A percentile compares a stretch with the other conserved stretches of the same genome.
Conservation (phyloP, 78 protist species). For the Protostelium mycophagum region DNA sequence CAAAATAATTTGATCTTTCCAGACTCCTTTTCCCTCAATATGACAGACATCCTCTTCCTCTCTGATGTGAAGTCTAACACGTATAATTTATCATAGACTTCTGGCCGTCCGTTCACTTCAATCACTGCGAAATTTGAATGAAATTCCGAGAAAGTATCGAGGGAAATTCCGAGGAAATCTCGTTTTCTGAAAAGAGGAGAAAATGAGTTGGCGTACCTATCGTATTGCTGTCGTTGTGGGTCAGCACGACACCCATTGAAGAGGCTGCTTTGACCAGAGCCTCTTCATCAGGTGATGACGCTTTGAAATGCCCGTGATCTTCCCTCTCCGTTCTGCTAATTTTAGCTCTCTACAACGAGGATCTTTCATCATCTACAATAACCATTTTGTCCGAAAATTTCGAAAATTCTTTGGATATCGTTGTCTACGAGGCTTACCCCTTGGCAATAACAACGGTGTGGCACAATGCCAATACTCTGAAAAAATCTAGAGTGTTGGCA, state of each 20-base stretch:
- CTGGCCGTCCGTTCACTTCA: conserved; percentile 5
- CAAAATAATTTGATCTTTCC: conserved; percentile 23
- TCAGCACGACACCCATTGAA: conserved; percentile 62
- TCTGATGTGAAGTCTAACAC: conserved; percentile 71
- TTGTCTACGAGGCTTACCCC: not conserved
- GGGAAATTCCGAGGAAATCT: too few relatives aligned
- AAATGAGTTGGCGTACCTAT: too few relatives aligned
- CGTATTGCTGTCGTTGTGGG: conserved; percentile 2
- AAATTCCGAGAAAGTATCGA: too few relatives aligned
- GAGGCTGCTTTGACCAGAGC: conserved; percentile 79
- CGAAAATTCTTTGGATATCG: too few relatives aligned
- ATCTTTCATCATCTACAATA: too few relatives aligned
- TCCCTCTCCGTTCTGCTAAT: not conserved
- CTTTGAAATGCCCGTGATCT: conserved; percentile 45
- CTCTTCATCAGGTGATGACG: conserved; percentile 90
- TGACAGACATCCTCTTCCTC: conserved; percentile 78
- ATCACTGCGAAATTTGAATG: too few relatives aligned
- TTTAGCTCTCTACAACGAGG: not conserved
- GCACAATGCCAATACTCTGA: conserved; percentile 26
- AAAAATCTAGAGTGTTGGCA: not conserved
- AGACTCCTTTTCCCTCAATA: conserved; percentile 22
- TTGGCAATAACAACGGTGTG: not conserved
- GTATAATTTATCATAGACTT: conserved; percentile 39
- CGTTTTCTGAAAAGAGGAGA: too few relatives aligned
- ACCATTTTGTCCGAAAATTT: too few relatives aligned